phyloP scores from a whole-genome alignment of 306 rosid genomes.

The Trichosanthes cucumerina region DNA sequence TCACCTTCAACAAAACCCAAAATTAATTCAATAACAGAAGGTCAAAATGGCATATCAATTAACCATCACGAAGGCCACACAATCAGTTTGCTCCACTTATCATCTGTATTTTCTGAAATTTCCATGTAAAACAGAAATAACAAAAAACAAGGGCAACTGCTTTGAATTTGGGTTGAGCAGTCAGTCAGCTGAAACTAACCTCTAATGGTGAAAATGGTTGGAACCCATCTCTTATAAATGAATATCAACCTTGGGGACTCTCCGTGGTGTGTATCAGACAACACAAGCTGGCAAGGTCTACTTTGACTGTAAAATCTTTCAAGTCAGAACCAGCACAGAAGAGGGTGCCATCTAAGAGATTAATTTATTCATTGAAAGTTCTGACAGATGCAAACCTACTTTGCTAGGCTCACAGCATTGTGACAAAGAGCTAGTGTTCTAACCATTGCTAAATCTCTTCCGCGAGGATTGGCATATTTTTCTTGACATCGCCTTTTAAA shows the following conservation, averaged over 20 bases:
- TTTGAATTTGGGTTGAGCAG: not conserved
- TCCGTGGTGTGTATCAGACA: constrained; percentile 74
- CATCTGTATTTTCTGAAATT: not conserved
- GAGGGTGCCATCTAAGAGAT: not conserved
- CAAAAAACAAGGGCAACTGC: not conserved
- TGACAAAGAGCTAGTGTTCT: constrained; percentile 74
- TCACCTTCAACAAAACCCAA: constrained; percentile 38
- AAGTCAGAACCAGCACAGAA: not conserved
- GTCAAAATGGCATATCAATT: not conserved
- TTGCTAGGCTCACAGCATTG: constrained; percentile 59
- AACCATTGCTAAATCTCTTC: constrained; percentile 81
- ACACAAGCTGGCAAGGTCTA: constrained; percentile 63
- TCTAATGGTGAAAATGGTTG: constrained; percentile 53
- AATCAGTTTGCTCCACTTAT: not conserved
- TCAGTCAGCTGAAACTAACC: constrained; percentile 26
- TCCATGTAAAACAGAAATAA: not conserved
- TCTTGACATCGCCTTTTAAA: constrained; percentile 58
- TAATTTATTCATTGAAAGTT: not conserved
- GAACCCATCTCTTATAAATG: constrained; percentile 84
- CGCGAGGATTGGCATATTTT: constrained; percentile 50
- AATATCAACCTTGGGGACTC: constrained; percentile 71
- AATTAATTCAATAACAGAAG: not conserved
- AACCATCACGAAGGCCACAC: not conserved
- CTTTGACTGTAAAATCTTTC: constrained; percentile 26
- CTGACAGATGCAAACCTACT: constrained; percentile 33